Conservation (phyloP, 225 moss, liverwort and hornwort genomes). For the Sphagnum tenellum region DNA sequence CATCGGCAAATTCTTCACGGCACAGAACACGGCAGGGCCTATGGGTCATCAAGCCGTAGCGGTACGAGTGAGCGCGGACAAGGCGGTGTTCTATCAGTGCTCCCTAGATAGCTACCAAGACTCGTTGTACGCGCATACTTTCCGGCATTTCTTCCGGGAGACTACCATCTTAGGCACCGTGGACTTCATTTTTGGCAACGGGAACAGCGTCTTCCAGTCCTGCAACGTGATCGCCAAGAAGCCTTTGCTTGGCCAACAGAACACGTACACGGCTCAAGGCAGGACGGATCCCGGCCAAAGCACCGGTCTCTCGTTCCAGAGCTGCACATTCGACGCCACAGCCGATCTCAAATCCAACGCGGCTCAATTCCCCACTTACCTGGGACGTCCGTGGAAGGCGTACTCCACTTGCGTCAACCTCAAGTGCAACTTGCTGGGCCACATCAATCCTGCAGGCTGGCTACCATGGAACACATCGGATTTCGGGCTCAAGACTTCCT, state of each 20-base stretch:
- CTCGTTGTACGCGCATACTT: slow-evolving; percentile 51
- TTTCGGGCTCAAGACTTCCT: slow-evolving; percentile 38
- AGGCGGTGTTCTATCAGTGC: slow-evolving; percentile 38
- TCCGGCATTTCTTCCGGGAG: slow-evolving; percentile 56
- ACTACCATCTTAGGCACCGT: slow-evolving; percentile 48
- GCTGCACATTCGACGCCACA: slow-evolving; percentile 40
- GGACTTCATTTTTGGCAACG: slow-evolving; percentile 74
- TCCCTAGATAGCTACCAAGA: slow-evolving; percentile 63
- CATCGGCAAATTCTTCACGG: slow-evolving; percentile 34
- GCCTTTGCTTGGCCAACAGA: slow-evolving; percentile 18
- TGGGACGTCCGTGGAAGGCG: slow-evolving; percentile 63
- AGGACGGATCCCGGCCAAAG: slow-evolving; percentile 48
- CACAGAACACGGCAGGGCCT: slow-evolving; percentile 59
- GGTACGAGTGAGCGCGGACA: slow-evolving; percentile 46
- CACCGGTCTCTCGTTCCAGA: slow-evolving; percentile 54
- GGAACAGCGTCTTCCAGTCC: slow-evolving; percentile 32
- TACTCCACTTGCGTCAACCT: slow-evolving; percentile 42
- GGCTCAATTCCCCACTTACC: slow-evolving; percentile 14
- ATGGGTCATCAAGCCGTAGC: slow-evolving; percentile 57
- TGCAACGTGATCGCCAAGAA: slow-evolving; percentile 41
- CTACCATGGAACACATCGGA: slow-evolving; percentile 19
- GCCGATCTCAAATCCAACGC: slow-evolving; percentile 14
- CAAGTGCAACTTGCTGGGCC: slow-evolving; percentile 20
- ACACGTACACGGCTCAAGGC: slow-evolving; percentile 51
- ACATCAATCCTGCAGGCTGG: slow-evolving; percentile 45